phyloP scores from a whole-genome alignment of 495 filamentous ascomycete species.

The Penicillium waksmanii region DNA sequence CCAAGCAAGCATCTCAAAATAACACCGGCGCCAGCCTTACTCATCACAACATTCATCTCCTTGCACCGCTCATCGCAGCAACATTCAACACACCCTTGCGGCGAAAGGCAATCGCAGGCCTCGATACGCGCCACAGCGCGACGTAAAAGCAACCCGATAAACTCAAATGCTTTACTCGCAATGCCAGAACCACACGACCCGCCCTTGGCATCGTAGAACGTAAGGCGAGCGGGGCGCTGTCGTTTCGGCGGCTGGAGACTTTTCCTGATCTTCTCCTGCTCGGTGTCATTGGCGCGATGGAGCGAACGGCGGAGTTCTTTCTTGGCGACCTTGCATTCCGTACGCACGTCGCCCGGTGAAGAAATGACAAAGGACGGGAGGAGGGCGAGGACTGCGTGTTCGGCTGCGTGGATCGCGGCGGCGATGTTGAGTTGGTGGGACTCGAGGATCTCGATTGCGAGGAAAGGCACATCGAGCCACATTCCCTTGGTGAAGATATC shows the following conservation, averaged over 20 bases:
- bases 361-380: constrained; percentile 89
- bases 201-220: constrained; percentile 94
- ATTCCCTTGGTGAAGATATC: constrained; percentile 83
- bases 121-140: constrained; percentile 81
- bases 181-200: constrained; percentile 83
- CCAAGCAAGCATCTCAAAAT: constrained; percentile 76
- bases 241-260: constrained; percentile 54
- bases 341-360: constrained; percentile 85
- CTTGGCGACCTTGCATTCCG: constrained; percentile 92
- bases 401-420: constrained; percentile 90
- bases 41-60: constrained; percentile 90
- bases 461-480: constrained; percentile 91
- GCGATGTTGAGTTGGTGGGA: constrained; percentile 76
- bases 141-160: constrained; percentile 74
- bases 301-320: constrained; percentile 54
- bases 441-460: constrained; percentile 77
- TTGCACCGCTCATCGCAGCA: constrained; percentile 84
- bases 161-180: constrained; percentile 89
- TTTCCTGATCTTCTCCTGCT: constrained; percentile 20
- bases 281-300: constrained; percentile 29
- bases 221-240: constrained; percentile 87
- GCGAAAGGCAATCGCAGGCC: constrained; percentile 63
- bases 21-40: constrained; percentile 83
- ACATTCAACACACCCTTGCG: constrained; percentile 84
- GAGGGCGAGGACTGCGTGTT: constrained; percentile 84